A percentile compares a stretch with the other conserved stretches of the same genome.
Conservation (phyloP, 2,329 filamentous ascomycete species). For the Neoascochyta sp. region DNA sequence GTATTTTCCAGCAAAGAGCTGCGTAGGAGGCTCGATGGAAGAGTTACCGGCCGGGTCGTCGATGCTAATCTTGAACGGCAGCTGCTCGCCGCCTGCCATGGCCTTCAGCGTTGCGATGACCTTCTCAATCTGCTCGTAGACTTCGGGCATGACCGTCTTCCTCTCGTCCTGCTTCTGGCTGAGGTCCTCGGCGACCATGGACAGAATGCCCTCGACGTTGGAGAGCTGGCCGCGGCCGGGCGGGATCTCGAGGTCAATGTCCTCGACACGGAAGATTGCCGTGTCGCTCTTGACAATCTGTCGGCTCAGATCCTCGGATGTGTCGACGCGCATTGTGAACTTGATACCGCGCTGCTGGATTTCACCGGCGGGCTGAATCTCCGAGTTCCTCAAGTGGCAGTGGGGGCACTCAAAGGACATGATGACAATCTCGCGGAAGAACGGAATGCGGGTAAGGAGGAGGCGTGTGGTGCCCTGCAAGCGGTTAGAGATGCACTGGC, state of each 20-base stretch:
- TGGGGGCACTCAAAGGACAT: conserved; percentile 95
- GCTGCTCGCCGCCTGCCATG: conserved; percentile 72
- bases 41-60: conserved; percentile 95
- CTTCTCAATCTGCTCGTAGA: conserved; percentile 72
- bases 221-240: conserved; percentile 85
- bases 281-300: conserved; percentile 92
- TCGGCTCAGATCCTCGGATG: conserved; percentile 69
- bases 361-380: conserved; percentile 86
- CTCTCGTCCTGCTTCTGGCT: conserved; percentile 77
- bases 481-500: conserved; percentile 11
- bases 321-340: conserved; percentile 76
- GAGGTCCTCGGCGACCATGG: conserved; percentile 74
- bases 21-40: conserved; percentile 83
- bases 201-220: conserved; percentile 86
- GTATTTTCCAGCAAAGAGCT: conserved; percentile 80
- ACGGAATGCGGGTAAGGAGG: conserved; percentile 87
- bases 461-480: conserved; percentile 77
- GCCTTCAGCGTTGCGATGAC: conserved; percentile 70
- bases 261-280: conserved; percentile 80
- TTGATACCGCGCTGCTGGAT: conserved; percentile 85
- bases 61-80: conserved; percentile 83
- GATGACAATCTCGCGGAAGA: conserved; percentile 95
- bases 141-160: conserved; percentile 71
- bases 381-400: conserved; percentile 86
- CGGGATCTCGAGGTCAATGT: conserved; percentile 90